Percentiles rank a stretch among this genome's conserved stretches.
Conservation (phyloP, 345 rosid species). For the Psidium friedrichsthalianum region DNA sequence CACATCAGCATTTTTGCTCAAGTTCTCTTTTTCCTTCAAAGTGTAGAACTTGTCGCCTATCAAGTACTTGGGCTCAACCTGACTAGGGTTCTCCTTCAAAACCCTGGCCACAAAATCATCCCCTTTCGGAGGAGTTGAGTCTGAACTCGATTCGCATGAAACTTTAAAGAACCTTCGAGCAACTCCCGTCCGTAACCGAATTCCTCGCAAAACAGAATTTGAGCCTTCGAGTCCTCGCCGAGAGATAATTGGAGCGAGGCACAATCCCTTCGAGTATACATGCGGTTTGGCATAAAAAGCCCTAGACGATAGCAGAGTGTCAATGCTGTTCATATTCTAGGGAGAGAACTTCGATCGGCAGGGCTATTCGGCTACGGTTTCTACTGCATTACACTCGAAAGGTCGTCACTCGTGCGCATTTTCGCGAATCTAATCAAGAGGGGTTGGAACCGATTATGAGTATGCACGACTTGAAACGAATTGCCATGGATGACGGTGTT, state of each 20-base stretch:
- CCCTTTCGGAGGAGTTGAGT: background rate
- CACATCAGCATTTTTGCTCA: constrained; percentile 24
- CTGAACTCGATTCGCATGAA: background rate
- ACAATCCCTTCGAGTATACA: background rate
- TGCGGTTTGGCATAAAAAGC: background rate
- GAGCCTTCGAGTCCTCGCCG: background rate
- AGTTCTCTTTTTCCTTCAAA: constrained; percentile 44
- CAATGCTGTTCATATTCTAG: background rate
- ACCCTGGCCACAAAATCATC: constrained; percentile 9
- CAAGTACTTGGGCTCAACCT: constrained; percentile 57
- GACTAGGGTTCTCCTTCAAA: constrained; percentile 81
- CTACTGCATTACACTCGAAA: background rate
- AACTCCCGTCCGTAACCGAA: background rate
- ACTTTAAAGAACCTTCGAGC: background rate
- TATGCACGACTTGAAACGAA: background rate
- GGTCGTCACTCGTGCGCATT: background rate
- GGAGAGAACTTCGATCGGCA: background rate
- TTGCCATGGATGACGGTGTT: background rate
- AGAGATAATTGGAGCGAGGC: background rate
- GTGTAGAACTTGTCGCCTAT: constrained; percentile 49
- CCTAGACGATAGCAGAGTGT: background rate
- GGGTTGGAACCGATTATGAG: background rate
- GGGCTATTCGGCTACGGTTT: background rate
- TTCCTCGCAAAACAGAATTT: background rate
- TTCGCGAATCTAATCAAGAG: background rate